Evolutionary conservation across 2,329 filamentous ascomycete genomes (phyloP).

Genomic region (Cladophialophora yegresii): DNA sequence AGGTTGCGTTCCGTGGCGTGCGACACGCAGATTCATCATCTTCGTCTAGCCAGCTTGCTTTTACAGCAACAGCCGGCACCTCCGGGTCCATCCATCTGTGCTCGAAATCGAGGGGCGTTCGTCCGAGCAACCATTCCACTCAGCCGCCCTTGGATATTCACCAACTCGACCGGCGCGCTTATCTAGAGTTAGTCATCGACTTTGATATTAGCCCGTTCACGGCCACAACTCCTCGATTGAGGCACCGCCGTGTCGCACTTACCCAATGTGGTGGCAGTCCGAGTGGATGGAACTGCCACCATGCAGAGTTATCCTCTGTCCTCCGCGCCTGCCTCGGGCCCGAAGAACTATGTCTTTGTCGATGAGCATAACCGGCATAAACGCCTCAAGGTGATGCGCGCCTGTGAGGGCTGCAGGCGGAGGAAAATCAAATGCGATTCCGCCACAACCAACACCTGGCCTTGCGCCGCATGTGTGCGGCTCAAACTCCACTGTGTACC

Average conservation of each 20-base stretch:
- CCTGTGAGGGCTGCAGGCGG: slow-evolving; percentile 90
- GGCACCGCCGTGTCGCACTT: slow-evolving; percentile 27
- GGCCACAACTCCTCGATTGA: slow-evolving; percentile 27
- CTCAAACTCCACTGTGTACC: slow-evolving; percentile 92
- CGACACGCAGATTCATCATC: slow-evolving; percentile 17
- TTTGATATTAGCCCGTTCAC: slow-evolving; percentile 17
- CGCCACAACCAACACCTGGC: slow-evolving; percentile 95
- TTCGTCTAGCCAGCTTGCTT: neutral
- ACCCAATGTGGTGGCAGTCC: slow-evolving; percentile 34
- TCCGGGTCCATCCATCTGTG: slow-evolving; percentile 5
- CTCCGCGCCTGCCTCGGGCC: slow-evolving; percentile 29
- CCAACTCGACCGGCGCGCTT: slow-evolving; percentile 5
- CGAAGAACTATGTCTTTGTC: slow-evolving; percentile 88
- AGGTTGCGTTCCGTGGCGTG: slow-evolving; percentile 14
- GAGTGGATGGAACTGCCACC: slow-evolving; percentile 30
- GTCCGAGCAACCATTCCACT: neutral
- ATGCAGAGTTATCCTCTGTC: slow-evolving; percentile 35
- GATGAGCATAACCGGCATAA: slow-evolving; percentile 99
- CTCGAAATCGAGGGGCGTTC: slow-evolving; percentile 5
- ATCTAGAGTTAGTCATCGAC: slow-evolving; percentile 13
- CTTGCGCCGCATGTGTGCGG: slow-evolving; percentile 88
- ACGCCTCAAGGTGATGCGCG: slow-evolving; percentile 95
- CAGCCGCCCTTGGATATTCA: slow-evolving; percentile 5
- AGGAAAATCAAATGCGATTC: slow-evolving; percentile 98
- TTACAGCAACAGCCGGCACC: neutral